Base-by-base conservation (phyloP, 2,329 filamentous ascomycete genomes). In the Cordyceps cateniannulata region DNA sequence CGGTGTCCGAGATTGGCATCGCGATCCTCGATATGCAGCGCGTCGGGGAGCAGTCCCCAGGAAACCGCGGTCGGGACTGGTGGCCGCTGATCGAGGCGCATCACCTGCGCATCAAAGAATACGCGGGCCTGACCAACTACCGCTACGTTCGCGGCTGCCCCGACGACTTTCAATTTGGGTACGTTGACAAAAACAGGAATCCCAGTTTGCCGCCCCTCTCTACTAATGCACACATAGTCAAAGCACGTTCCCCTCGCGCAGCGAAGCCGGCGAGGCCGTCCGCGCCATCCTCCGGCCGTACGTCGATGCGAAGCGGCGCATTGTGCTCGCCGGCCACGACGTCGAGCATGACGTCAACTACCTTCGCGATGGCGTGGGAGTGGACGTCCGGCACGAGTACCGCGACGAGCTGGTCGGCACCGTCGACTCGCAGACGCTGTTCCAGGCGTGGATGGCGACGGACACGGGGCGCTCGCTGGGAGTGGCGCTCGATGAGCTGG, bases 1-100 rank as follows among this genome's bases (percentile, higher is more conserved):
- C 83, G 14, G 81, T 98, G 62, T 96, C 93, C 0, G 95, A 99
- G 72, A 80, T 99, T 44, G 95, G 95, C 1, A 79, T 99, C 45
- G 87, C 91, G 1, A 86, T 87, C 3, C 78, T 98, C 0, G 92
- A 98, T 70, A 92, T 89, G 1, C 66, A 72, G 5, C 72, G 81
- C 42, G 69, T 91, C 24, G 67, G 73, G 1, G 75, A 72, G 8
- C 63, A 85, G 0, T 68, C 83, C 0, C 89, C 90, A 3, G 90
- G 90, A 0, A 67, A 76, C 2, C 73, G 77, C 27, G 90, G 86
- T 3, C 67, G 76, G 45, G 79, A 85, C 42, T 97, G 93, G 92
- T 82, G 84, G 65, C 67, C 76, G 0, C 73, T 80, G 55, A 88
- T 97, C 65, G 77, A 83, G 32, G 84, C 83, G 14, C 83, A 88